Conservation (phyloP, 2,329 filamentous ascomycete species). For the Colletotrichum shisoi region DNA sequence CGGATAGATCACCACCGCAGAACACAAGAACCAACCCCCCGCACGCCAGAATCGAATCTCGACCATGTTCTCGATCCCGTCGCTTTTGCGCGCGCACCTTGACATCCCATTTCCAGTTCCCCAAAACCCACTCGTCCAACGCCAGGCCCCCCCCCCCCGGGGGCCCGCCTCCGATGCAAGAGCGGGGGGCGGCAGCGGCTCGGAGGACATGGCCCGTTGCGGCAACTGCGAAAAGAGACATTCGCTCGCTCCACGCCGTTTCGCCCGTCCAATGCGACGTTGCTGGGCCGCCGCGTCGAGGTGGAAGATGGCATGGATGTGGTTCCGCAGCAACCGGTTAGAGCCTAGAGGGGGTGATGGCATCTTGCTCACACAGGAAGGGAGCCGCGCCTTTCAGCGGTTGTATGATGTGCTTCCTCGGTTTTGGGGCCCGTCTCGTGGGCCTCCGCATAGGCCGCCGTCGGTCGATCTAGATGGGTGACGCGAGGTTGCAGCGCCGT, state of each 20-base stretch:
- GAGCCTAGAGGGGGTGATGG: neutral
- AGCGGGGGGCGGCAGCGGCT: constrained; percentile 23
- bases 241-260: constrained; percentile 11
- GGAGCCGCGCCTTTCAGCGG: constrained; percentile 9
- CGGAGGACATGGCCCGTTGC: constrained; percentile 31
- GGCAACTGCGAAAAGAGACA: constrained; percentile 23
- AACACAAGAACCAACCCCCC: neutral
- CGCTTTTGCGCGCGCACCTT: neutral
- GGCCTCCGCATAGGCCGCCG: constrained; percentile 5
- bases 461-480: constrained; percentile 16
- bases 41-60: neutral
- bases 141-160: constrained; percentile 14
- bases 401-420: constrained; percentile 22
- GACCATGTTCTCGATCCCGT: neutral
- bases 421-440: constrained; percentile 10
- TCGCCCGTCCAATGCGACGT: neutral
- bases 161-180: constrained; percentile 30
- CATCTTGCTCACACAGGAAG: constrained; percentile 3
- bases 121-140: neutral
- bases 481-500: constrained; percentile 35
- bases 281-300: too few relatives aligned
- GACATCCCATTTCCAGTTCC: neutral
- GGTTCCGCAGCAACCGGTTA: neutral
- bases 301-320: neutral
- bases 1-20: too few relatives aligned